Base-by-base conservation (phyloP, 306 rosid species). In the Prosopis cineraria region DNA sequence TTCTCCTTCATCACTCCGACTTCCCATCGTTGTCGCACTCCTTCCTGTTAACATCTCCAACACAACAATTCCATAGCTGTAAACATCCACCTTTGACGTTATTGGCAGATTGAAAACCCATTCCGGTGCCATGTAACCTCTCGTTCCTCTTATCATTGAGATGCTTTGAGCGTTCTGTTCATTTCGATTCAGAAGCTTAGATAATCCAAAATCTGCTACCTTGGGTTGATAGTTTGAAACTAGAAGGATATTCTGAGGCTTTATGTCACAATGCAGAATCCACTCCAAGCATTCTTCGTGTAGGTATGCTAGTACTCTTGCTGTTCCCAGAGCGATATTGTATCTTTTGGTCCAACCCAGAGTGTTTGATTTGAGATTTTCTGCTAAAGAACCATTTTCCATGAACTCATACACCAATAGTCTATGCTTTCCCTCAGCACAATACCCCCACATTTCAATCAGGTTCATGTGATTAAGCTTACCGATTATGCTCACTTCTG, bases 61-160 rank as follows among this genome's bases (percentile, higher is more conserved):
- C 55, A 84, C 71, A 24, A 84, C 90, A 30, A 84, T 70, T 10
- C 86, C 88, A 40, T 79, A 84, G 47, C n/a, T n/a, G n/a, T n/a
- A n/a, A n/a, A n/a, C n/a, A n/a, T n/a, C n/a, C n/a, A n/a, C n/a
- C n/a, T n/a, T n/a, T n/a, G n/a, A n/a, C n/a, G n/a, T n/a, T n/a
- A n/a, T n/a, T n/a, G n/a, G n/a, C n/a, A n/a, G n/a, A 33, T 84
- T 87, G 91, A 40, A 40, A 40, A 40, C 44, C 44, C 44, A 40
- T 13, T 40, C 44, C 2, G 52, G 52, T 3, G 52, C 91, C 84
- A 88, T 84, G n/a, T 87, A 87, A 0, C 91, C 91, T 73, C 90
- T 76, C 0, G 89, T 89, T 52, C 89, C 91, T 81, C 93, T 63
- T 2, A 85, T 83, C 70, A 71, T 83, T 3, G 93, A 89, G 72